Evolutionary conservation across 1,284 basidiomycete species (phyloP).

Genomic region (Rhizoctonia solani): DNA sequence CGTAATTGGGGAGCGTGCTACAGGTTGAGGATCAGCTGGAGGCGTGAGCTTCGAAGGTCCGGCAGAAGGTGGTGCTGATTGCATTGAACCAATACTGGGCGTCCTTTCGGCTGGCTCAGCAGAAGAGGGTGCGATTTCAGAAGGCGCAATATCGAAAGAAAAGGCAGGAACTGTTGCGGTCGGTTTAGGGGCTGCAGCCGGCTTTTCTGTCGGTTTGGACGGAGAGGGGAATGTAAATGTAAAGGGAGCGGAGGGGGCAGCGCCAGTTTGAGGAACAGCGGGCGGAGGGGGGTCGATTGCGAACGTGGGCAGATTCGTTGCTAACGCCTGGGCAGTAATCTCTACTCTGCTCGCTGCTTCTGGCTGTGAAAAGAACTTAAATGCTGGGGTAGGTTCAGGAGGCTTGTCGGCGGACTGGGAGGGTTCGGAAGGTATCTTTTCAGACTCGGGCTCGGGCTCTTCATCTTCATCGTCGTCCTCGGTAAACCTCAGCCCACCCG

Average conservation of each 20-base stretch:
- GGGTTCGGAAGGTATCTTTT: background rate
- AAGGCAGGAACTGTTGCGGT: background rate
- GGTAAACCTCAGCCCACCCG: conserved; percentile 18
- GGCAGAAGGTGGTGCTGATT: too few species aligned
- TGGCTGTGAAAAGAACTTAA: background rate
- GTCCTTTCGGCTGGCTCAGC: too few species aligned
- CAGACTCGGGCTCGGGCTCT: background rate
- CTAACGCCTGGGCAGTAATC: background rate
- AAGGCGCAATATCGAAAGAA: background rate
- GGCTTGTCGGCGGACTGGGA: background rate
- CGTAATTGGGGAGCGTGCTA: background rate
- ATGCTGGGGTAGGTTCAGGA: background rate
- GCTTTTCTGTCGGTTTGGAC: background rate
- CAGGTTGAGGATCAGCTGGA: background rate
- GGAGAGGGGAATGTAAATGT: background rate
- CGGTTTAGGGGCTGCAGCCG: background rate
- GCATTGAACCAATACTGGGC: too few species aligned
- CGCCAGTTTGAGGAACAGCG: background rate
- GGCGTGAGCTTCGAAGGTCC: background rate
- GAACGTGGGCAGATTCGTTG: conserved; percentile 10
- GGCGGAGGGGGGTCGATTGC: conserved; percentile 9
- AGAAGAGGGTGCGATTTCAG: too few species aligned
- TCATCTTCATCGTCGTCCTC: conserved; percentile 11
- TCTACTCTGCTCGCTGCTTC: background rate
- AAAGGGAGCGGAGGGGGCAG: conserved; percentile 7